Percentiles rank a stretch among this genome's conserved stretches.
phyloP scores from a whole-genome alignment of 768 basidiomycete species.

The Russula lepida region DNA sequence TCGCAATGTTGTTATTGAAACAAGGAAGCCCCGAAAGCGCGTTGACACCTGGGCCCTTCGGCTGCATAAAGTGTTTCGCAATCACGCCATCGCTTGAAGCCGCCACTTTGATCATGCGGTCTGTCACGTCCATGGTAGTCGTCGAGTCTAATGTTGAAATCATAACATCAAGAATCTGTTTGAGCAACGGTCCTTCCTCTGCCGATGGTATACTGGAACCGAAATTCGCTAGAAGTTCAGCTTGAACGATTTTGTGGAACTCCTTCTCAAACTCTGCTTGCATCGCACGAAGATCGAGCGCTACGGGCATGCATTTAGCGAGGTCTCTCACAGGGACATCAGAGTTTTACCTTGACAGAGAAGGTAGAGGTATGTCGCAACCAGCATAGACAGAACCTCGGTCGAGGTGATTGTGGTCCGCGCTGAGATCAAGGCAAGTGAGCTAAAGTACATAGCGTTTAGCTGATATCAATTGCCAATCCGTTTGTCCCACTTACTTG shows the following conservation, averaged over 20 bases:
- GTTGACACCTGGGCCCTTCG: conserved; percentile 12
- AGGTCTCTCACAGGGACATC: background rate
- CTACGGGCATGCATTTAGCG: conserved; percentile 22
- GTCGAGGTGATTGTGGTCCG: conserved; percentile 71
- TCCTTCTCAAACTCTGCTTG: conserved; percentile 54
- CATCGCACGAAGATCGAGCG: conserved; percentile 72
- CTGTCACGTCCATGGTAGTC: conserved; percentile 59
- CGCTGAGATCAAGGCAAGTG: conserved; percentile 75
- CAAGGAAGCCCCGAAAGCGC: conserved; percentile 34
- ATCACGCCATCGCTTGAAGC: conserved; percentile 52
- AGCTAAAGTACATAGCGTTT: conserved; percentile 37
- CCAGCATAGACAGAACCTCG: conserved; percentile 67
- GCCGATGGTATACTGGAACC: conserved; percentile 29
- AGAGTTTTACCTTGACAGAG: conserved; percentile 47
- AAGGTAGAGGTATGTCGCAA: conserved; percentile 66
- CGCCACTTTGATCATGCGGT: conserved; percentile 66
- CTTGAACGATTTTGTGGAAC: conserved; percentile 39
- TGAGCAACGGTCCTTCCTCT: conserved; percentile 30
- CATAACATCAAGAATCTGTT: conserved; percentile 37
- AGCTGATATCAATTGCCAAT: background rate
- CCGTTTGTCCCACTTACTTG: conserved; percentile 46
- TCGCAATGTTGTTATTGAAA: conserved; percentile 48
- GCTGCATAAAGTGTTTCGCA: conserved; percentile 45
- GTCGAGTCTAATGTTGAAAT: conserved; percentile 51
- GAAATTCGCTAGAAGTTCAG: conserved; percentile 44